Evolutionary conservation across 768 basidiomycete genomes (phyloP), one percentile per base, ranked within the genome.

Genomic region (Phlebiopsis gigantea): DNA sequence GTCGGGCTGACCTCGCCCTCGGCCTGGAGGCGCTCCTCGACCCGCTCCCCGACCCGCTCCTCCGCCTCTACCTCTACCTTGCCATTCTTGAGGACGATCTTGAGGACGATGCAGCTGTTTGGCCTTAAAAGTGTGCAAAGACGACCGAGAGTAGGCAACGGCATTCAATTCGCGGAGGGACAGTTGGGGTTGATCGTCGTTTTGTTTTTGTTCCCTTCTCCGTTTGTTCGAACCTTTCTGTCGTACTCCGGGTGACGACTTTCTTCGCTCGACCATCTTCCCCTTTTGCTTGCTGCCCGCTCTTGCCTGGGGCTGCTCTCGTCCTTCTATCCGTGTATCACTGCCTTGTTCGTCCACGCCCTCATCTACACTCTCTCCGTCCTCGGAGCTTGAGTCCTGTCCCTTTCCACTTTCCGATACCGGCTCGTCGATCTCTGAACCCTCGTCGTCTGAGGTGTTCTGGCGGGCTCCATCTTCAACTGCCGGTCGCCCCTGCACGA

Each of bases 161-260:
- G 72, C 78, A 53, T 77, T 79, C 17, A 88, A 76, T 49, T 88
- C 81, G 50, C 87, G 83, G 25, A 87, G 63, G 17, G 82, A 56
- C 46, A 62, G 62, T n/a, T 66, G 55, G 19, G 19, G n/a, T 57
- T 63, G 54, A n/a, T 55, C 43, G 30, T 39, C 34, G 2, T 17
- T 39, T 17, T 39, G 4, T 17, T 2, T 55, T 25, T 28, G 22
- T 25, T 29, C 19, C 29, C 42, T 47, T 41, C 53, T 54, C 22
- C 25, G 44, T 24, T 12, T 51, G 8, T 48, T 53, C 57, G 39
- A 12, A 22, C 24, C 61, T 26, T 45, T 6, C 22, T 45, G 43
- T 29, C 42, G 22, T 5, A n/a, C 9, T 31, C 28, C n/a, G 26
- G 44, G 10, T 34, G 26, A 15, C 53, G 17, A 14, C 19, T 19